Percentiles rank a stretch among this genome's conserved stretches.
Conservation (phyloP, 2,329 filamentous ascomycete genomes). For the Phialophora tarda region DNA sequence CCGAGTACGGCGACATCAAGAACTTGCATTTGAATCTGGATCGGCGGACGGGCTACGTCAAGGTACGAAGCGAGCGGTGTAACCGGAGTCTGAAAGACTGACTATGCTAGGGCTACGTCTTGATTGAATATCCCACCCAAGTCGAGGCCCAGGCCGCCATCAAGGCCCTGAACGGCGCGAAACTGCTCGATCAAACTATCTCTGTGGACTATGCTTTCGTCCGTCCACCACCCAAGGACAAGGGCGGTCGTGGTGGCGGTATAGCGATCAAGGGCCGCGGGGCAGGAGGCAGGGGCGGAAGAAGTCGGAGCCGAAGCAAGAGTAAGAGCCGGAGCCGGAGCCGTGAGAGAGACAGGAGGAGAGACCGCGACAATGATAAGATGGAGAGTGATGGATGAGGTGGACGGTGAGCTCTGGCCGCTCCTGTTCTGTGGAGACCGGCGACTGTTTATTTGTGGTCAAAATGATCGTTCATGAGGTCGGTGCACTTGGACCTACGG, state of each 20-base stretch:
- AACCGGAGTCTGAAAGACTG: not conserved
- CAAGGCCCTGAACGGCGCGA: conserved; percentile 63
- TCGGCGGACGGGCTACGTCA: conserved; percentile 69
- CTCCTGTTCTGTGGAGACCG: not conserved
- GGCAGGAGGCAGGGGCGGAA: conserved; percentile 48
- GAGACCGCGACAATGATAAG: conserved; percentile 30
- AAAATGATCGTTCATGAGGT: not conserved
- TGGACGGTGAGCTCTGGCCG: not conserved
- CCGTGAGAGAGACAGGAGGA: conserved; percentile 22
- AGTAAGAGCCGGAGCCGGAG: conserved; percentile 39
- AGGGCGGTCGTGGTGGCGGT: conserved; percentile 47
- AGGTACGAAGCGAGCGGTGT: conserved; percentile 53
- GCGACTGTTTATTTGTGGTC: not conserved
- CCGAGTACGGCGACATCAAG: conserved; percentile 70
- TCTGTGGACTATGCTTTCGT: conserved; percentile 70
- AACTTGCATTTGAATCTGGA: conserved; percentile 71
- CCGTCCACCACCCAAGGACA: conserved; percentile 61
- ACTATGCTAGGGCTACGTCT: conserved; percentile 63
- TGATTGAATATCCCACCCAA: conserved; percentile 70
- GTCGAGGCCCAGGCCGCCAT: conserved; percentile 68
- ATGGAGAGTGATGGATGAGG: conserved; percentile 34
- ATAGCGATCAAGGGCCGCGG: conserved; percentile 28
- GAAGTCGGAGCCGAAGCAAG: conserved; percentile 54
- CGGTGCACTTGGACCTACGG: not conserved
- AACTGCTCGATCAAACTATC: conserved; percentile 70